Base-by-base conservation (phyloP, 805 yeast genomes). In the Limtongozyma cylindracea region DNA sequence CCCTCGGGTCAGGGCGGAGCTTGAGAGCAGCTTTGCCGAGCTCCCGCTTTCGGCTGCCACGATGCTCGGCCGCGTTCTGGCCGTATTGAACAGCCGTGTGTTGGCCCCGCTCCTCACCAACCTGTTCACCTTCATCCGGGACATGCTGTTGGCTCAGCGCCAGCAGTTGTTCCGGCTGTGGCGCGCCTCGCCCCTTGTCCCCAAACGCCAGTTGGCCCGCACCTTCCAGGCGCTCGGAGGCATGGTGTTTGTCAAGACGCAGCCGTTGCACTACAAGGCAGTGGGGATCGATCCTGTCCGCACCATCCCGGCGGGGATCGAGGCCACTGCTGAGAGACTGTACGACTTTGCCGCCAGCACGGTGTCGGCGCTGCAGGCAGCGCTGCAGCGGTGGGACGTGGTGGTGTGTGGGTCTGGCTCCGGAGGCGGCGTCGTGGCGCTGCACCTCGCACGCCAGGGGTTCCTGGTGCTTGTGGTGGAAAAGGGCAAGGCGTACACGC, bases 361-460 rank as follows among this genome's bases (percentile, higher is more conserved):
- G n/a, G 29, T 48, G 15, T n/a, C n/a, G n/a, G n/a, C n/a, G n/a
- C n/a, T n/a, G n/a, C n/a, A n/a, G n/a, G n/a, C n/a, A n/a, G n/a
- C n/a, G n/a, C n/a, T n/a, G n/a, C n/a, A n/a, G n/a, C n/a, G n/a
- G n/a, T n/a, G n/a, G n/a, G 65, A 59, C 26, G 61, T 41, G 3
- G 36, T 54, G 8, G 45, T 61, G 18, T 42, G 59, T 18, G 68
- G 69, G 3, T 53, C 62, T 4, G 69, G 69, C 1, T 35, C 56
- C 8, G 59, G 64, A 5, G 61, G 62, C 2, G 63, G 65, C 5
- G 67, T 59, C 1, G 55, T 46, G 0, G 67, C 63, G 4, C 49
- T 49, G 21, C 44, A 56, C 1, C 44, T 61, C 19, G 36, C 56
- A 2, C 35, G 41, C 5, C 43, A 41, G 17, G 67, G 67, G 9